Base-by-base conservation (phyloP, 2,329 filamentous ascomycete genomes). In the Aspergillus glaucus region DNA sequence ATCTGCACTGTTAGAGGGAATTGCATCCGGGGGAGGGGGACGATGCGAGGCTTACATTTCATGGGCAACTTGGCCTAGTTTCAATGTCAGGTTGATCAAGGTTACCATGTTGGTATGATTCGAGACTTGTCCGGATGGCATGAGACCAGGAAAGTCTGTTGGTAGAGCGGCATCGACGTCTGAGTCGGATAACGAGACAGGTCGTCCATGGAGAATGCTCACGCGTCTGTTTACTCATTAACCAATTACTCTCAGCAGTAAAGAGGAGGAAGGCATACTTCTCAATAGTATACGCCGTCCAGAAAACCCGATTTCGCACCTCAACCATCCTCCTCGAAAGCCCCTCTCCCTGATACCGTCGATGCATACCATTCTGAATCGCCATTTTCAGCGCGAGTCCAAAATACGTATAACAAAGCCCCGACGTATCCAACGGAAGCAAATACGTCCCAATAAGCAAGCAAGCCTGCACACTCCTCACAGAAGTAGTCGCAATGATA, bases 331-430 rank as follows among this genome's bases (percentile, higher is more conserved):
- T 68, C 9, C 72, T 64, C 26, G 76, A 74, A 9, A 79, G 66
- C 0, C 69, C 73, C 44, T 74, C 71, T 1, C 73, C 75, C 1
- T 71, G 64, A 49, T 75, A 77, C 47, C 69, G 75, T 44, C 79
- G 69, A 54, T 82, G 79, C 78, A 82, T 80, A 8, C 79, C 79
- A 56, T 81, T 81, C 51, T 81, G 78, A 12, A 81, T 79, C 1
- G 78, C 79, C 50, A 82, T 65, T 50, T 79, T 80, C 39, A 81
- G 65, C 2, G 77, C 76, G 10, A 82, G 60, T 6, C 77, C 78
- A 43, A 80, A 69, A 53, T 82, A 82, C 2, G 77, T 78, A 53
- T 80, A 82, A 2, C 76, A 76, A 17, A 81, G 61, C 0, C 79
- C 79, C 1, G 77, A 78, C 0, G 79, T 75, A 57, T 82, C 79